Evolutionary conservation across 306 rosid genomes (phyloP).

Genomic region (Quercus agrifolia): DNA sequence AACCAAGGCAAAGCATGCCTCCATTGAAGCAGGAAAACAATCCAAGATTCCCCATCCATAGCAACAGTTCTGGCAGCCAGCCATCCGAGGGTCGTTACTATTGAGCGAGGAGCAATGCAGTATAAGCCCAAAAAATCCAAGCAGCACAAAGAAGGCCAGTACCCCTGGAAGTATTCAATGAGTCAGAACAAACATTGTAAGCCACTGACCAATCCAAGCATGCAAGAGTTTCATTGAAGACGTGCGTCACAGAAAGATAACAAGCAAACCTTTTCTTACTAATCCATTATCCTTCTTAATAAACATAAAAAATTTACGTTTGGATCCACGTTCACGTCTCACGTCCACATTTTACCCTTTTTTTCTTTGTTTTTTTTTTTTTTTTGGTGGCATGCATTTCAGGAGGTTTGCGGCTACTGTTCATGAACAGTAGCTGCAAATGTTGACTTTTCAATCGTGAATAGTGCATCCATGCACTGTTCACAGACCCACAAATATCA

Average conservation of each 20-base stretch:
- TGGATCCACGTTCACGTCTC: too few relatives aligned
- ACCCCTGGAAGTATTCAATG: conserved; percentile 55
- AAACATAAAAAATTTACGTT: neutral
- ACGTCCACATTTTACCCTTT: too few relatives aligned
- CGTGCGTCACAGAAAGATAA: neutral
- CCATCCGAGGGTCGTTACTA: conserved; percentile 85
- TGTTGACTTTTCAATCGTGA: too few relatives aligned
- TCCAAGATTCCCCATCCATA: conserved; percentile 99
- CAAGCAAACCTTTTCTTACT: neutral
- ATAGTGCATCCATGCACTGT: too few relatives aligned
- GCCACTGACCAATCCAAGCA: neutral
- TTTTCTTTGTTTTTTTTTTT: too few relatives aligned
- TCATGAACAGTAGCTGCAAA: too few relatives aligned
- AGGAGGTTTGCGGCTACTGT: too few relatives aligned
- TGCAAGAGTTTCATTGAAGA: neutral
- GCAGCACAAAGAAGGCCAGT: conserved; percentile 88
- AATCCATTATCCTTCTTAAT: neutral
- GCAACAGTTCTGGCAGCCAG: conserved; percentile 99
- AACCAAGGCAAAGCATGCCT: conserved; percentile 93
- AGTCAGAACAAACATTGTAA: neutral
- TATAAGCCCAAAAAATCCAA: conserved; percentile 94
- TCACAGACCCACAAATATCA: too few relatives aligned
- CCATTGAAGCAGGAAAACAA: conserved; percentile 99
- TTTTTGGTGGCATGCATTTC: too few relatives aligned
- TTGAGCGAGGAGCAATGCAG: conserved; percentile 90